These are phyloP conservation scores for Arxiozyma telluris DNA, from an alignment of 1,139 yeast species.

Conservation along the genomic window DNA sequence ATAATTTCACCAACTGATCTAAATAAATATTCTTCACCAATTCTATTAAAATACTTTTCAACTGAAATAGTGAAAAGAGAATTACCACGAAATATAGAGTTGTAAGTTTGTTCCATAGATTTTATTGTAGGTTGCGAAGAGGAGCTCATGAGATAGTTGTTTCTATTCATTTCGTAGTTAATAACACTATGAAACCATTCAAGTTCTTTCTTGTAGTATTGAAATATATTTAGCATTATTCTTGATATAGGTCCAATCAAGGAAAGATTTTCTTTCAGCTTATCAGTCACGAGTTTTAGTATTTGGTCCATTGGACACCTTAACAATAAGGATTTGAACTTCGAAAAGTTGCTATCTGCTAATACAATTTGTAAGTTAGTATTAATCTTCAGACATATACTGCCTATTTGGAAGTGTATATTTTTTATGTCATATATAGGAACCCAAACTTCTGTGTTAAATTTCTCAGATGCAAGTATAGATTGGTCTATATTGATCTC, in stretches of 20 bases:
- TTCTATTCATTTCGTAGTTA: slow-evolving; percentile 49
- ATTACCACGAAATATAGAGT: slow-evolving; percentile 78
- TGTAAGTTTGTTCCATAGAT: slow-evolving; percentile 40
- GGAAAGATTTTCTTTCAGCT: not conserved
- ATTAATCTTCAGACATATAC: slow-evolving; percentile 46
- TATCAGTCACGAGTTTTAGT: not conserved
- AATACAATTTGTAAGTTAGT: slow-evolving; percentile 52
- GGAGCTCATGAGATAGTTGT: slow-evolving; percentile 26
- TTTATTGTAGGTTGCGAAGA: not conserved
- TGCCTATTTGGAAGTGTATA: slow-evolving; percentile 40
- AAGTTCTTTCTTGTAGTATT: slow-evolving; percentile 51
- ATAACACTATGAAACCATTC: slow-evolving; percentile 64
- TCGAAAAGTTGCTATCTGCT: slow-evolving; percentile 48
- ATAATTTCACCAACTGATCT: slow-evolving; percentile 65
- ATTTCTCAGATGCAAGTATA: slow-evolving; percentile 31
- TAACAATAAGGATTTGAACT: slow-evolving; percentile 38
- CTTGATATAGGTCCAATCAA: slow-evolving; percentile 20
- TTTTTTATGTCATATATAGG: slow-evolving; percentile 25
- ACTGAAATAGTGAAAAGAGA: slow-evolving; percentile 72
- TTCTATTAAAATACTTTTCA: slow-evolving; percentile 65
- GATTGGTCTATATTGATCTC: slow-evolving; percentile 50
- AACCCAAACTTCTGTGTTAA: slow-evolving; percentile 30
- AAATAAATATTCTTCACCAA: slow-evolving; percentile 73
- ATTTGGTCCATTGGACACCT: slow-evolving; percentile 1
- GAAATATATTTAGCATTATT: slow-evolving; percentile 47